A percentile compares a stretch with the other conserved stretches of the same genome.
Evolutionary conservation across 2,329 filamentous ascomycete species (phyloP).

Genomic region (Hirsutella thompsonii): DNA sequence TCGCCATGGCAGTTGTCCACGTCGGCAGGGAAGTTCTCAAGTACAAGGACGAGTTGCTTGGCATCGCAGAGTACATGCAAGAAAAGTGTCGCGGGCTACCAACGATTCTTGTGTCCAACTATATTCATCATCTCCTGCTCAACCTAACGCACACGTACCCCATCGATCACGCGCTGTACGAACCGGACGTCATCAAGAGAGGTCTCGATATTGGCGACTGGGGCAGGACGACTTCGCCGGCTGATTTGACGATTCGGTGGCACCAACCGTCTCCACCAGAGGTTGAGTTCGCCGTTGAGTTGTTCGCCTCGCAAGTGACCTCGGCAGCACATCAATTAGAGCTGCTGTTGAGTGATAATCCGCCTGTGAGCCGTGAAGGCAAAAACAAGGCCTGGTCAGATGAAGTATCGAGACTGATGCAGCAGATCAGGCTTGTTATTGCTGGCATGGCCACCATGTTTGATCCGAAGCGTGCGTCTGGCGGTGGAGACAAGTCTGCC

Average conservation of each 20-base stretch:
- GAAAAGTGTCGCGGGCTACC: slow-evolving; percentile 86
- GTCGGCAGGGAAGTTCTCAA: slow-evolving; percentile 81
- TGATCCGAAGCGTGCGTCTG: slow-evolving; percentile 60
- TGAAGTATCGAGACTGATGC: slow-evolving; percentile 81
- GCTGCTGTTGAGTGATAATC: slow-evolving; percentile 67
- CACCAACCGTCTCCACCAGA: slow-evolving; percentile 72
- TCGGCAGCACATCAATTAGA: slow-evolving; percentile 63
- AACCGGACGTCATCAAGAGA: slow-evolving; percentile 56
- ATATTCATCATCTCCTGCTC: slow-evolving; percentile 87
- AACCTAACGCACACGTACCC: slow-evolving; percentile 93
- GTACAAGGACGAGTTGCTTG: slow-evolving; percentile 79
- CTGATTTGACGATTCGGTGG: slow-evolving; percentile 77
- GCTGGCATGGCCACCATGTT: slow-evolving; percentile 86
- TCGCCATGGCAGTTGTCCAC: slow-evolving; percentile 97
- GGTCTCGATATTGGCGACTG: slow-evolving; percentile 72
- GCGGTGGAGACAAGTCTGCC: slow-evolving; percentile 28
- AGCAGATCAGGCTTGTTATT: slow-evolving; percentile 75
- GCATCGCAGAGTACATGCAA: slow-evolving; percentile 93
- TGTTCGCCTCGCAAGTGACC: slow-evolving; percentile 76
- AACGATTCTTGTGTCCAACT: slow-evolving; percentile 94
- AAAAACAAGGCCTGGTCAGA: slow-evolving; percentile 99
- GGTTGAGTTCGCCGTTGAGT: slow-evolving; percentile 74
- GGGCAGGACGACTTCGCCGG: slow-evolving; percentile 64
- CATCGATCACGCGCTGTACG: slow-evolving; percentile 77
- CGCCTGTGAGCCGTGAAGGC: slow-evolving; percentile 77